phyloP scores from a whole-genome alignment of 768 basidiomycete genomes.

The Lactarius sanguifluus region DNA sequence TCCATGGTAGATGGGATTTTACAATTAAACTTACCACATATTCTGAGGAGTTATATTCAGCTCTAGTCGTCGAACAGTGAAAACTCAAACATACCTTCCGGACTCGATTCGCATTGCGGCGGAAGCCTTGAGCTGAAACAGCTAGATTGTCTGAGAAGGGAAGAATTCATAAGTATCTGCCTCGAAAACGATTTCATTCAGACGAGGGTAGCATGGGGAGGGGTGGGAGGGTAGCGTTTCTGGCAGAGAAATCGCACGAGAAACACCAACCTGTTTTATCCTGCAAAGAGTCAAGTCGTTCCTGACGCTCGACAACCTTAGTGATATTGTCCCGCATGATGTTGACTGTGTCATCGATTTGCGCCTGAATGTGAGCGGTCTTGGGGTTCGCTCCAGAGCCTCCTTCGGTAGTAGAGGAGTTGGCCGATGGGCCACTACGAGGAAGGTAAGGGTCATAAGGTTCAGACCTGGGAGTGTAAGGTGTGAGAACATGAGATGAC shows the following conservation, averaged over 20 bases:
- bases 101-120: constrained; percentile 94
- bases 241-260: background rate
- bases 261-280: constrained; percentile 89
- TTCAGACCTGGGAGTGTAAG: constrained; percentile 71
- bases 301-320: constrained; percentile 93
- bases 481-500: constrained; percentile 23
- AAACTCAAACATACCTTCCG: constrained; percentile 70
- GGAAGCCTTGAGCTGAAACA: constrained; percentile 98
- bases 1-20: background rate
- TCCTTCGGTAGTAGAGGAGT: constrained; percentile 45
- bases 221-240: background rate
- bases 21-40: constrained; percentile 71
- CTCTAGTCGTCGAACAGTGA: constrained; percentile 11
- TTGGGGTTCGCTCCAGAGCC: constrained; percentile 61
- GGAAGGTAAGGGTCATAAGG: constrained; percentile 99
- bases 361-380: constrained; percentile 94
- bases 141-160: constrained; percentile 79
- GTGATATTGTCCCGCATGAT: constrained; percentile 99
- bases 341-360: constrained; percentile 95
- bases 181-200: background rate
- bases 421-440: constrained; percentile 67
- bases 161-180: background rate
- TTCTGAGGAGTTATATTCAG: constrained; percentile 50
- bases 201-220: background rate
- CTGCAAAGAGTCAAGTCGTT: constrained; percentile 89